Percentiles rank a stretch among this genome's conserved stretches.
These are phyloP conservation scores for Hygrophorus russula DNA, from an alignment of 768 basidiomycete genomes.

Conservation along the genomic window DNA sequence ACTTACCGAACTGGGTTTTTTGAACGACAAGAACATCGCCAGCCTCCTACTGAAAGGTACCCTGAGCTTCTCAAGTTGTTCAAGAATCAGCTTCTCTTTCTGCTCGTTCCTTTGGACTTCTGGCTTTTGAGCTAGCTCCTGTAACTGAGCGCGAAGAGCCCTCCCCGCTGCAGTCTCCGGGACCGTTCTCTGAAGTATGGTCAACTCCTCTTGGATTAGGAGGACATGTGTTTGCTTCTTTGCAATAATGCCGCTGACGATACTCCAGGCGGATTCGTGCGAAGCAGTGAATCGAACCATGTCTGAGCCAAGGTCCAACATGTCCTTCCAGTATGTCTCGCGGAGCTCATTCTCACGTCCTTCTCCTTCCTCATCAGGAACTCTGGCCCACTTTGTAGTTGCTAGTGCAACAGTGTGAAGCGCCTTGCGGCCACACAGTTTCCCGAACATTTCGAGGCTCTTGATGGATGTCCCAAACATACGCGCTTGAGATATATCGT, in stretches of 20 bases:
- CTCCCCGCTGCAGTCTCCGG: conserved; percentile 6
- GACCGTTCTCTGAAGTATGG: conserved; percentile 3
- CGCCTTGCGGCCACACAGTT: conserved; percentile 33
- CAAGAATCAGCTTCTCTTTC: conserved; percentile 1
- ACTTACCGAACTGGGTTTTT: conserved; percentile 4
- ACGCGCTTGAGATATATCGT: conserved; percentile 24
- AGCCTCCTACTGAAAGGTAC: conserved; percentile 5
- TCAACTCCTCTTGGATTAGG: conserved; percentile 8
- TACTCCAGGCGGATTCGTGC: conserved; percentile 5
- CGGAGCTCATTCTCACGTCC: conserved; percentile 5
- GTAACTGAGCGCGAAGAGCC: conserved; percentile 3
- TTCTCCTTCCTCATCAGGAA: conserved; percentile 9
- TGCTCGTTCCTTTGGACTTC: conserved; percentile 4
- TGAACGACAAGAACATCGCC: conserved; percentile 1
- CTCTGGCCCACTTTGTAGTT: conserved; percentile 38
- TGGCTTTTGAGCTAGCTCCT: conserved; percentile 4
- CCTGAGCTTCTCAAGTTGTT: conserved; percentile 5
- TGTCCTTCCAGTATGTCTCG: conserved; percentile 5
- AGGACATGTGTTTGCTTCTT: conserved; percentile 1
- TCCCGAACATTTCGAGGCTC: conserved; percentile 38
- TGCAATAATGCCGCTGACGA: background rate
- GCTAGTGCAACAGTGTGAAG: conserved; percentile 36
- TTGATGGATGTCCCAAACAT: conserved; percentile 30
- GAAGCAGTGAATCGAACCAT: conserved; percentile 2
- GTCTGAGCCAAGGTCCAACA: conserved; percentile 3